Evolutionary conservation across 2,329 filamentous ascomycete genomes (phyloP), one percentile per base, ranked within the genome.

Genomic region (Cercospora janseana): DNA sequence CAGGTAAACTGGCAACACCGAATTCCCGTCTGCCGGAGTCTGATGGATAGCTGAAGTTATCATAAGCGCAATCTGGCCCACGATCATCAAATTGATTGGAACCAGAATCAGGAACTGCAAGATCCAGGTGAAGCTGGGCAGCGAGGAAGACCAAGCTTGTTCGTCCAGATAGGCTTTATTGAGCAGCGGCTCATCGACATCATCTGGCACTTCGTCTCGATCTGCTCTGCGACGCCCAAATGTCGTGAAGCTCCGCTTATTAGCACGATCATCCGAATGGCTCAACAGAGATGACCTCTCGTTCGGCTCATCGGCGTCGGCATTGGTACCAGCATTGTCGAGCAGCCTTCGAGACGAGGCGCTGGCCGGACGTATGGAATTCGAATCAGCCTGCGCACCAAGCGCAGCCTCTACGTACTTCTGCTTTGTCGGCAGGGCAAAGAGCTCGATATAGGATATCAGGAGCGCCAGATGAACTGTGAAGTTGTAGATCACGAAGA

Each of bases 111-210:
- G 73, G 57, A 96, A 85, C 63, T 98, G 91, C 13, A 95, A 60
- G 32, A 93, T 69, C 93, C 93, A 98, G 13, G 87, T 83, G 86
- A 87, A 96, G 35, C 79, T 81, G 1, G 89, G 88, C 46, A 97
- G 72, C 28, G 78, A 78, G 3, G 79, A 79, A 44, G 89, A 95
- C 93, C 93, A 98, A 10, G 79, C 73, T 68, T 97, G 93, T 66
- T 97, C 93, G 46, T 81, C 73, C 9, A 80, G 79, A 63, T 85
- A 90, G 5, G 77, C 70, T 50, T 60, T 52, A 12, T 52, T 59
- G 6, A 65, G 55, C 20, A 57, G 54, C 9, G 62, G 60, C 38
- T 65, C 63, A 6, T 66, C 60, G 7, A 38, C 58, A 28, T 62
- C 61, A 7, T 63, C 57, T 8, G 60, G 56, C 24, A 58, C 45